A percentile compares a stretch with the other conserved stretches of the same genome.
Evolutionary conservation across 176 grass and related monocot genomes (phyloP).

Genomic region (Zoysia japonica): DNA sequence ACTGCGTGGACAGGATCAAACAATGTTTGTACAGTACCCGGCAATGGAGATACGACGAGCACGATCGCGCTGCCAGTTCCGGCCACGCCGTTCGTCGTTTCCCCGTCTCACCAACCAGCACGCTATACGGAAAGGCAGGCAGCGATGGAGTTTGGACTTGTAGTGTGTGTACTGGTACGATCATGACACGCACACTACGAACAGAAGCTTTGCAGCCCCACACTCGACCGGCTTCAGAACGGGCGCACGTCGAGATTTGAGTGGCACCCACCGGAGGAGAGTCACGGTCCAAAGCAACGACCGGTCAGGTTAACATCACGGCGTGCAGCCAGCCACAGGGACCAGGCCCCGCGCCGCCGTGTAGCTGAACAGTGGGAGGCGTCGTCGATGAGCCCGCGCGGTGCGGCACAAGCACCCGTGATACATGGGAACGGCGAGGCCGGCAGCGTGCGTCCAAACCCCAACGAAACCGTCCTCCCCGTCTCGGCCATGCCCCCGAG

Average conservation of each 20-base stretch:
- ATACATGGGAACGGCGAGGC: conserved; percentile 39
- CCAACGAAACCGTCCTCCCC: conserved; percentile 18
- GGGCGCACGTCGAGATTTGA: conserved; percentile 13
- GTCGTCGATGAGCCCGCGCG: not conserved
- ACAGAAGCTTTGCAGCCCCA: conserved; percentile 1
- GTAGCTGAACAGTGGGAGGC: not conserved
- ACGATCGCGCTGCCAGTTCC: not conserved
- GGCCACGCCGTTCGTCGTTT: not conserved
- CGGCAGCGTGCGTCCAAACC: conserved; percentile 31
- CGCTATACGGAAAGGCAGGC: not conserved
- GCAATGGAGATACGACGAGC: not conserved
- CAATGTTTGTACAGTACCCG: not conserved
- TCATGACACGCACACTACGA: conserved; percentile 26
- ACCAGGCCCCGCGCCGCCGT: not conserved
- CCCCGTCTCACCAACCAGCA: not conserved
- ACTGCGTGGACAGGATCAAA: not conserved
- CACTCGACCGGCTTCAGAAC: conserved; percentile 33
- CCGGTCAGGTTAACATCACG: conserved; percentile 33
- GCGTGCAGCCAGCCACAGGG: not conserved
- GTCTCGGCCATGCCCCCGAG: conserved; percentile 8
- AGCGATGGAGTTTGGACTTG: not conserved
- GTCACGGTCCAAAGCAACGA: conserved; percentile 15
- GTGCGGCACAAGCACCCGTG: conserved; percentile 15
- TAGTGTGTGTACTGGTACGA: conserved; percentile 6
- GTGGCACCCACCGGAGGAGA: conserved; percentile 1